phyloP scores from a whole-genome alignment of 768 basidiomycete genomes.

The Rhizopogon vulgaris region DNA sequence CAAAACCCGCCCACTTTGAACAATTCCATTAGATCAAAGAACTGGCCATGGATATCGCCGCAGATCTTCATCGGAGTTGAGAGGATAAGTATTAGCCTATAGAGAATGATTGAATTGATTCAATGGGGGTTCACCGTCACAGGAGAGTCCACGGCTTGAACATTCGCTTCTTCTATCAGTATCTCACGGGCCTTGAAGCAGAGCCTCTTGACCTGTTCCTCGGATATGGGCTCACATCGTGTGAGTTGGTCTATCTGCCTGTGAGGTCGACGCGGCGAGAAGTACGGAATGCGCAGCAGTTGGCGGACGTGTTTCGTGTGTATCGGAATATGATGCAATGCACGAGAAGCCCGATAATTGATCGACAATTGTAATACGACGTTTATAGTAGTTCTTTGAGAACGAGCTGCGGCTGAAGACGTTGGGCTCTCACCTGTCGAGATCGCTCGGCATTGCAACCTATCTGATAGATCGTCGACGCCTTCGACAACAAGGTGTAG shows the following conservation, averaged over 20 bases:
- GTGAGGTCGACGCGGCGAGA: conserved; percentile 9
- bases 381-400: not conserved
- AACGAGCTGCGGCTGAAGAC: conserved; percentile 18
- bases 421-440: conserved; percentile 44
- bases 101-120: conserved; percentile 5
- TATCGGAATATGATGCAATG: conserved; percentile 19
- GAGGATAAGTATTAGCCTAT: conserved; percentile 6
- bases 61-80: conserved; percentile 51
- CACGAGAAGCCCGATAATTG: conserved; percentile 3
- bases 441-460: conserved; percentile 44
- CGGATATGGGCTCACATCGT: conserved; percentile 92
- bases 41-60: conserved; percentile 97
- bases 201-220: conserved; percentile 91
- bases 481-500: conserved; percentile 3
- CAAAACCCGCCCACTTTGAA: conserved; percentile 91
- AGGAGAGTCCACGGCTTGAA: conserved; percentile 92
- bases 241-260: conserved; percentile 94
- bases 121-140: conserved; percentile 67
- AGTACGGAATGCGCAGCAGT: not conserved
- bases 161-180: conserved; percentile 95
- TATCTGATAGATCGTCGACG: conserved; percentile 8
- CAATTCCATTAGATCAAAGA: conserved; percentile 93
- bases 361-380: conserved; percentile 1
- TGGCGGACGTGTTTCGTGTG: conserved; percentile 1
- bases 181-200: conserved; percentile 97